A percentile compares a stretch with the other conserved stretches of the same genome.
phyloP scores from a whole-genome alignment of 805 yeast species.

The Cyberlindnera nakhonratchasimensis region DNA sequence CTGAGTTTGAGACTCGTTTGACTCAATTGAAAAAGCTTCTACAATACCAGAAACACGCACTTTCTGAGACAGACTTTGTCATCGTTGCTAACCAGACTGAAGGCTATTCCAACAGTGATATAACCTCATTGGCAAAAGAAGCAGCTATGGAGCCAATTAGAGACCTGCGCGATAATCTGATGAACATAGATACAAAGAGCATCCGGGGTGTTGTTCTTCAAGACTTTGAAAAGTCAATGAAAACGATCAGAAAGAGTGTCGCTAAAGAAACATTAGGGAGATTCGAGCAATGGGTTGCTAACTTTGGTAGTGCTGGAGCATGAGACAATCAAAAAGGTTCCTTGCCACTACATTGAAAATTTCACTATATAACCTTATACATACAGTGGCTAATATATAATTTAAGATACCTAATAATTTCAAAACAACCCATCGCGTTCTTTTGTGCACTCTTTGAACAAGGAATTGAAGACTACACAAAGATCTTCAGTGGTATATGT shows the following conservation, averaged over 20 bases:
- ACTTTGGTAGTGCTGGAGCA: constrained; percentile 87
- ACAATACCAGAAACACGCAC: constrained; percentile 65
- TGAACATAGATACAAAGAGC: constrained; percentile 63
- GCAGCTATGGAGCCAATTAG: constrained; percentile 98
- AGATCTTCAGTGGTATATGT: neutral
- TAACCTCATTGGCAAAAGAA: constrained; percentile 91
- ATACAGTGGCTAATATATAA: too few species aligned
- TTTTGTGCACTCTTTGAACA: too few species aligned
- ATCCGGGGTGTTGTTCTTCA: constrained; percentile 70
- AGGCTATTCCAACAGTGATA: constrained; percentile 89
- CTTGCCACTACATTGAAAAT: neutral
- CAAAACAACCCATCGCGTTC: too few species aligned
- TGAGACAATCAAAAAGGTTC: constrained; percentile 24
- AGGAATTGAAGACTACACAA: too few species aligned
- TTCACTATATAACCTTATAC: neutral
- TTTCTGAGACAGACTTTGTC: constrained; percentile 60
- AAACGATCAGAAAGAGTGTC: constrained; percentile 83
- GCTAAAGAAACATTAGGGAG: constrained; percentile 71
- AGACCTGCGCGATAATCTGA: constrained; percentile 79
- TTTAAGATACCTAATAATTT: too few species aligned
- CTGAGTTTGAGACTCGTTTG: constrained; percentile 78
- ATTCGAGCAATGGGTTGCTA: constrained; percentile 86
- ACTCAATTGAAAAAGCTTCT: constrained; percentile 68
- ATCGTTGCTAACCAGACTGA: constrained; percentile 63
- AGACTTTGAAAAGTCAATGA: constrained; percentile 76